Evolutionary conservation across 2,329 filamentous ascomycete species (phyloP).

Genomic region (Phialophora chinensis): DNA sequence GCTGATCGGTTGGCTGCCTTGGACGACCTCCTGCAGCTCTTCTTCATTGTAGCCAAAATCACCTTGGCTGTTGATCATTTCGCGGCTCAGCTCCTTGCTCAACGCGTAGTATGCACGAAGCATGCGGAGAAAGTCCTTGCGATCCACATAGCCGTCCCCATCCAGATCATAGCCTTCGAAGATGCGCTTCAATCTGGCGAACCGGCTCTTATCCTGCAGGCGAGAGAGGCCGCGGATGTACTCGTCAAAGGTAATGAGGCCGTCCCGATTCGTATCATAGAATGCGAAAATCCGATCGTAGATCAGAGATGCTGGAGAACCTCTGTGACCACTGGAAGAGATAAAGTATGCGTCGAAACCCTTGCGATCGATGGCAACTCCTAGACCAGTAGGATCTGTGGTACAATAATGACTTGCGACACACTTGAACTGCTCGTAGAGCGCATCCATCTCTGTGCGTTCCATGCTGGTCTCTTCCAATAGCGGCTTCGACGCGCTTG

Average conservation of each 20-base stretch:
- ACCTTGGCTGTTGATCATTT: conserved; percentile 78
- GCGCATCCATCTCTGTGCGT: conserved; percentile 83
- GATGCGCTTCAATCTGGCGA: conserved; percentile 70
- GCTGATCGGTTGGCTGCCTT: conserved; percentile 76
- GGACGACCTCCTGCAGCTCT: conserved; percentile 76
- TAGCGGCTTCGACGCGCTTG: conserved; percentile 70
- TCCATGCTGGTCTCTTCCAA: conserved; percentile 78
- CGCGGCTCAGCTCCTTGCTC: conserved; percentile 85
- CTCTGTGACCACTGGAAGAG: conserved; percentile 78
- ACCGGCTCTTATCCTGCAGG: conserved; percentile 64
- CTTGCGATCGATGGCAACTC: conserved; percentile 85
- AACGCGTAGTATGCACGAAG: conserved; percentile 92
- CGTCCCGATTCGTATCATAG: conserved; percentile 89
- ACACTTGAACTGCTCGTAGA: conserved; percentile 97
- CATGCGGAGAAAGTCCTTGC: conserved; percentile 87
- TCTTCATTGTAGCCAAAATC: conserved; percentile 78
- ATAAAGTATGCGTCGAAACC: conserved; percentile 92
- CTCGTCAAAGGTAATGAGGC: conserved; percentile 88
- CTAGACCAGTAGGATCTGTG: conserved; percentile 77
- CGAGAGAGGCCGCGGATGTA: conserved; percentile 82
- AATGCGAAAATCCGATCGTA: conserved; percentile 97
- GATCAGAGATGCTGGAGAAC: conserved; percentile 82
- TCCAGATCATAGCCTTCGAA: conserved; percentile 93
- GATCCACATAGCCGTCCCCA: conserved; percentile 80
- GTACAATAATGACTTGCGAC: conserved; percentile 86